These are phyloP conservation scores for Bonia amplexicaulis DNA, from an alignment of 176 grass and related monocot species.

Conservation along the genomic window DNA sequence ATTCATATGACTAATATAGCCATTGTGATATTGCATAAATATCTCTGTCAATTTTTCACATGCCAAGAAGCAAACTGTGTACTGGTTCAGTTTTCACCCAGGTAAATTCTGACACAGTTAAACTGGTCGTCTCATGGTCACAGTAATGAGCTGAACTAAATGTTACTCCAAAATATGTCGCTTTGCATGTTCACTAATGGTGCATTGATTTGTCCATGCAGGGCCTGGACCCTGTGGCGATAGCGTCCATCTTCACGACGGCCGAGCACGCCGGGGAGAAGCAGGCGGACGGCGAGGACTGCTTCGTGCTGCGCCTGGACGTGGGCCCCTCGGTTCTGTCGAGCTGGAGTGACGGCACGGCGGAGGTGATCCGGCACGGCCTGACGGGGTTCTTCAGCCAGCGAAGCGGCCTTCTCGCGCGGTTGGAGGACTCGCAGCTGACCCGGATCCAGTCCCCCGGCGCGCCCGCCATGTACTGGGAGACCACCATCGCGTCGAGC, in stretches of 20 bases:
- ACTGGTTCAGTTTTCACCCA: not conserved
- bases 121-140: not conserved
- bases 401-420: conserved; percentile 74
- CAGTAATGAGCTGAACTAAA: not conserved
- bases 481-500: conserved; percentile 69
- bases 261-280: conserved; percentile 92
- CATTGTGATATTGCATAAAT: not conserved
- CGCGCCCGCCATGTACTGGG: conserved; percentile 90
- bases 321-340: conserved; percentile 66
- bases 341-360: conserved; percentile 84
- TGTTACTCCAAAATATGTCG: not conserved
- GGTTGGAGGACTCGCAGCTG: conserved; percentile 84
- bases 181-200: not conserved
- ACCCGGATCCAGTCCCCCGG: conserved; percentile 92
- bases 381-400: conserved; percentile 95
- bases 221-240: conserved; percentile 85
- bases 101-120: not conserved
- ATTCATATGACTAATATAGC: not conserved
- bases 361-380: conserved; percentile 89
- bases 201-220: conserved; percentile 5
- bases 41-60: not conserved
- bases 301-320: conserved; percentile 79
- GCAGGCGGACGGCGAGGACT: conserved; percentile 77
- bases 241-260: conserved; percentile 75
- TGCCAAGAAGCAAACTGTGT: not conserved